phyloP scores from a whole-genome alignment of 192 early-diverging fungal genomes.

The Gryganskiella cystojenkinii region DNA sequence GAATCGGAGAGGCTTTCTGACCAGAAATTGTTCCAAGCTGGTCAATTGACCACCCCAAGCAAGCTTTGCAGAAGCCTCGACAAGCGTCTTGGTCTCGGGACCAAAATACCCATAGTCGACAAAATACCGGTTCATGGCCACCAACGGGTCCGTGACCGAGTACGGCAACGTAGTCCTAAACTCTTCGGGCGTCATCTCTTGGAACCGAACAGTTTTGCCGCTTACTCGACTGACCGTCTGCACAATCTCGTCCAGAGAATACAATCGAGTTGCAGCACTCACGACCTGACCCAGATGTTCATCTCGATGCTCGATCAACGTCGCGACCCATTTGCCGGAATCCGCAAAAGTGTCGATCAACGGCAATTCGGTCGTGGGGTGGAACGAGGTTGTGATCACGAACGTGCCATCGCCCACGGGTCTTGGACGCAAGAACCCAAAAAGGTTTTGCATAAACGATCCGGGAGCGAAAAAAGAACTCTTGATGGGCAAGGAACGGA shows the following conservation, averaged over 20 bases:
- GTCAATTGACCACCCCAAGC: constrained; percentile 7
- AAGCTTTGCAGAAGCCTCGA: constrained; percentile 1
- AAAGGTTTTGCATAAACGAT: constrained; percentile 13
- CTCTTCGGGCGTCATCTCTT: neutral
- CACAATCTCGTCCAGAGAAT: neutral
- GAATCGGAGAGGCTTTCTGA: too few species aligned
- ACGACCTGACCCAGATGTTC: constrained; percentile 9
- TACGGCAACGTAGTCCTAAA: constrained; percentile 4
- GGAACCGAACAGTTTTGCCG: constrained; percentile 11
- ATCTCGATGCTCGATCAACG: constrained; percentile 14
- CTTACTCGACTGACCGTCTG: constrained; percentile 1
- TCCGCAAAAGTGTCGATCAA: constrained; percentile 3
- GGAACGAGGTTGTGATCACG: constrained; percentile 1
- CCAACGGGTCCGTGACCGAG: neutral
- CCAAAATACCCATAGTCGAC: constrained; percentile 14
- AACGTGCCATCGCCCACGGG: constrained; percentile 14
- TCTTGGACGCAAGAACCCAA: neutral
- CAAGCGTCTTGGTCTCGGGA: constrained; percentile 1
- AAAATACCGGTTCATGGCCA: neutral
- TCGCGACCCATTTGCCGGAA: constrained; percentile 14
- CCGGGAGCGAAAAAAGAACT: constrained; percentile 21
- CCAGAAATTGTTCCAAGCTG: too few species aligned
- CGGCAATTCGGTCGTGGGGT: neutral
- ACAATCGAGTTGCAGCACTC: neutral
- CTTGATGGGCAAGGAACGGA: constrained; percentile 19